Conservation (phyloP, 75 land plant species). For the Picea glauca region DNA sequence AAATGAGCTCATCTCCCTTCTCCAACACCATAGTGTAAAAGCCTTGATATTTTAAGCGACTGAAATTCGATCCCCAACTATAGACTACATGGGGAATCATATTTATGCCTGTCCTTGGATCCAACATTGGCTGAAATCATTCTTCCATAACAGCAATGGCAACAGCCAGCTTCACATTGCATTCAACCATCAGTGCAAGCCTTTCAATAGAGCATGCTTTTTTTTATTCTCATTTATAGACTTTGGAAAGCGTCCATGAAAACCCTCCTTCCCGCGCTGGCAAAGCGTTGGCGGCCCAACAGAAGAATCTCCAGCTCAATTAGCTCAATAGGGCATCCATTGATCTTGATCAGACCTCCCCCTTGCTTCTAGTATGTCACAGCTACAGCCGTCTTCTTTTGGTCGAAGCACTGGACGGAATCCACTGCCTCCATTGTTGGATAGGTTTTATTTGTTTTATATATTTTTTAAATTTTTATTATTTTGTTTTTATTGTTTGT, state of each 20-base stretch:
- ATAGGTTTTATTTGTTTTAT: too few relatives aligned
- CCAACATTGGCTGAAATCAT: constrained; percentile 78
- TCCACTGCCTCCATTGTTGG: too few relatives aligned
- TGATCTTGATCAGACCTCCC: too few relatives aligned
- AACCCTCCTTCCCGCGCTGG: constrained; percentile 52
- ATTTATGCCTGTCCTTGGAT: constrained; percentile 70
- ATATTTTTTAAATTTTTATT: too few relatives aligned
- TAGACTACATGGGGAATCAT: constrained; percentile 76
- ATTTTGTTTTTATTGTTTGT: too few relatives aligned
- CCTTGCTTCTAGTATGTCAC: too few relatives aligned
- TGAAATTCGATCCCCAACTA: constrained; percentile 70
- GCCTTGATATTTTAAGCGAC: constrained; percentile 62
- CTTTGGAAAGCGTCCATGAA: constrained; percentile 73
- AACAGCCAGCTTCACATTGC: constrained; percentile 63
- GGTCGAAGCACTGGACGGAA: too few relatives aligned
- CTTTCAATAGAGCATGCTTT: constrained; percentile 30
- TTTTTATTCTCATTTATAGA: constrained; percentile 63
- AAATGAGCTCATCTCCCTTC: constrained; percentile 65
- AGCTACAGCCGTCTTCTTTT: too few relatives aligned
- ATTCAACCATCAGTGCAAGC: constrained; percentile 60
- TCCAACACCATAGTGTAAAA: constrained; percentile 84
- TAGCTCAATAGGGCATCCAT: too few relatives aligned
- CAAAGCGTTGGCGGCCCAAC: too few relatives aligned
- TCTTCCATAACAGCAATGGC: constrained; percentile 73
- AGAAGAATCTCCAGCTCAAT: too few relatives aligned